phyloP scores from a whole-genome alignment of 1,139 yeast species.

The Yamadazyma dushanensis region DNA sequence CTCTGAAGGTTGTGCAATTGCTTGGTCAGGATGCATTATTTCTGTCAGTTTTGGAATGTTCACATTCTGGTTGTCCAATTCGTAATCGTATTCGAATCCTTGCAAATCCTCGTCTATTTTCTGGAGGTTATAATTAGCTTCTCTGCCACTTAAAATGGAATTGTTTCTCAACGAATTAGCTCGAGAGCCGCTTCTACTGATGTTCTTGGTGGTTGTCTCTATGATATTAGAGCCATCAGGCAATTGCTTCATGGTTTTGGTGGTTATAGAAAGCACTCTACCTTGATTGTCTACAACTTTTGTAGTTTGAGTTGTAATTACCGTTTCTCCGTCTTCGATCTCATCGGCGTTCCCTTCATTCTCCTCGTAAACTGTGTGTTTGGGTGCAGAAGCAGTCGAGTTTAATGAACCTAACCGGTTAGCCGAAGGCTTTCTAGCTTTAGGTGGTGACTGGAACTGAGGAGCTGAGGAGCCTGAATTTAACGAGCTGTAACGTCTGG shows the following conservation, averaged over 20 bases:
- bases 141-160: conserved; percentile 22
- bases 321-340: conserved; percentile 23
- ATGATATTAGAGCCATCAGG: conserved; percentile 49
- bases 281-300: conserved; percentile 46
- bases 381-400: conserved; percentile 10
- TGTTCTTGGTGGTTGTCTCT: conserved; percentile 47
- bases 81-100: conserved; percentile 46
- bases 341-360: conserved; percentile 12
- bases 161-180: conserved; percentile 30
- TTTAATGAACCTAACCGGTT: conserved; percentile 11
- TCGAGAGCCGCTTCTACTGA: conserved; percentile 38
- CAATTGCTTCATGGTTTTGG: conserved; percentile 40
- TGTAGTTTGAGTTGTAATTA: conserved; percentile 45
- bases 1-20: conserved; percentile 4
- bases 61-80: conserved; percentile 22
- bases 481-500: conserved; percentile 23
- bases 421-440: not conserved
- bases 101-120: conserved; percentile 48
- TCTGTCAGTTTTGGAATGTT: not conserved
- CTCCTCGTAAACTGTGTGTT: conserved; percentile 10
- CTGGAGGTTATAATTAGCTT: conserved; percentile 26
- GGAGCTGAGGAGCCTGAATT: conserved; percentile 9
- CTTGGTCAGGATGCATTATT: not conserved
- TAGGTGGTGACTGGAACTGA: conserved; percentile 7
- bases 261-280: conserved; percentile 43